These are phyloP conservation scores for Spiromastix sp. DNA, from an alignment of 2,329 filamentous ascomycete genomes.

Conservation along the genomic window DNA sequence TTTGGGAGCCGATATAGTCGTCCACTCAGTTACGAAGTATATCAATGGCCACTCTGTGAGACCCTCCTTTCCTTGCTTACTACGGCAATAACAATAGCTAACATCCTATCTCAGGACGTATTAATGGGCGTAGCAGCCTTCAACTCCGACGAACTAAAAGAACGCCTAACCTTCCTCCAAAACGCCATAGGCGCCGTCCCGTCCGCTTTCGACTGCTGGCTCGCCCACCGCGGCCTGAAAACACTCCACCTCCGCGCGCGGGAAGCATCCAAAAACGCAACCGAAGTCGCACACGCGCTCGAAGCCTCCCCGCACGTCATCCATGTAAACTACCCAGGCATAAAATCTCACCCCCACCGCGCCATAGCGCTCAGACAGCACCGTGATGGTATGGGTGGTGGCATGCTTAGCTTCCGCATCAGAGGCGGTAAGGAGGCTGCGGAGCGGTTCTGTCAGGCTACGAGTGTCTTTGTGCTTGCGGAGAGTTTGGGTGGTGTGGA, in stretches of 20 bases:
- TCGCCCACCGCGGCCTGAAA: slow-evolving; percentile 93
- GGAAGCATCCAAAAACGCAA: slow-evolving; percentile 75
- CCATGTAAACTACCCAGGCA: slow-evolving; percentile 88
- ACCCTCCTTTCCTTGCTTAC: neutral
- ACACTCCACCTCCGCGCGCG: slow-evolving; percentile 87
- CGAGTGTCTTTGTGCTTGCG: slow-evolving; percentile 83
- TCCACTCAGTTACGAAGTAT: slow-evolving; percentile 97
- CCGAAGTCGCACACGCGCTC: slow-evolving; percentile 63
- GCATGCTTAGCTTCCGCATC: slow-evolving; percentile 96
- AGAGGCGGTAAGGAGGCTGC: slow-evolving; percentile 76
- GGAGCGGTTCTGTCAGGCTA: slow-evolving; percentile 82
- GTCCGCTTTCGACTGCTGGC: slow-evolving; percentile 93
- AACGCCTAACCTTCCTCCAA: slow-evolving; percentile 78
- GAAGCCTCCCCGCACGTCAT: slow-evolving; percentile 73
- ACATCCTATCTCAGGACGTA: slow-evolving; percentile 53
- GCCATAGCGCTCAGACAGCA: slow-evolving; percentile 82
- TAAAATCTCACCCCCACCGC: slow-evolving; percentile 78
- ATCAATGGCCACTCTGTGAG: slow-evolving; percentile 79
- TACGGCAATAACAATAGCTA: slow-evolving; percentile 7
- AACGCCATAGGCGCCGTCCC: slow-evolving; percentile 96
- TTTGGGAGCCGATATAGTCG: slow-evolving; percentile 90
- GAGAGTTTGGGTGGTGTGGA: slow-evolving; percentile 90
- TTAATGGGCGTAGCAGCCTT: slow-evolving; percentile 96
- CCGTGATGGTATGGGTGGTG: slow-evolving; percentile 85
- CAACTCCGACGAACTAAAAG: slow-evolving; percentile 71